Conservation (phyloP, 441 rosid genomes). For the Erodium moschatum region DNA sequence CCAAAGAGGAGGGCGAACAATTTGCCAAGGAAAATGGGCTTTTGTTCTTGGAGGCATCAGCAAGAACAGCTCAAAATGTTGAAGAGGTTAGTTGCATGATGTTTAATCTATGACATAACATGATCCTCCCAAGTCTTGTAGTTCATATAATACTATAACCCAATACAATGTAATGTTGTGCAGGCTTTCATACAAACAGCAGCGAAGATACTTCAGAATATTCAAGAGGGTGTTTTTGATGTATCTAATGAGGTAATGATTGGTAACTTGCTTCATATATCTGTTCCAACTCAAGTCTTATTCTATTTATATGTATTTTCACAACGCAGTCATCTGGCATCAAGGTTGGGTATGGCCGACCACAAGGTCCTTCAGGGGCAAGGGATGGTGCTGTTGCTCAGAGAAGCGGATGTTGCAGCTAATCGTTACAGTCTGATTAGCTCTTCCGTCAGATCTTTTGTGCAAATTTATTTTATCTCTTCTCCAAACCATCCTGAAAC, state of each 20-base stretch:
- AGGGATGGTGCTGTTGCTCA: constrained; percentile 57
- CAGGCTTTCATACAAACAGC: constrained; percentile 50
- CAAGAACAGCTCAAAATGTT: constrained; percentile 51
- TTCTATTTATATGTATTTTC: too few species aligned
- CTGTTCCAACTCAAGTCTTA: background rate
- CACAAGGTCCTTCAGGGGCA: constrained; percentile 51
- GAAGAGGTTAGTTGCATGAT: constrained; percentile 33
- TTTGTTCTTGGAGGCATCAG: constrained; percentile 47
- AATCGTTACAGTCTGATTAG: constrained; percentile 11
- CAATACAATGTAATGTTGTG: background rate
- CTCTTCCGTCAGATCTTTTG: too few species aligned
- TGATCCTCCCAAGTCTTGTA: too few species aligned
- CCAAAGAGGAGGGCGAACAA: constrained; percentile 50
- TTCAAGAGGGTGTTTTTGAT: constrained; percentile 45
- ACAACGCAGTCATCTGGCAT: constrained; percentile 54
- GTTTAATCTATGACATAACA: background rate
- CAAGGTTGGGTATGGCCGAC: constrained; percentile 57
- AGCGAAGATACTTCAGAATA: constrained; percentile 44
- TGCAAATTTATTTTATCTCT: too few species aligned
- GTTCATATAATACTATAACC: background rate
- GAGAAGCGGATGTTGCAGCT: constrained; percentile 55
- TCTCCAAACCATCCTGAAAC: background rate
- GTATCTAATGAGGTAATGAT: constrained; percentile 42
- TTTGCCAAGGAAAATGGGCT: constrained; percentile 52
- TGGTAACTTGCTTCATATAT: background rate